Evolutionary conservation across 2,329 filamentous ascomycete genomes (phyloP), one percentile per base, ranked within the genome.

Genomic region (Fusarium solani-melongenae): DNA sequence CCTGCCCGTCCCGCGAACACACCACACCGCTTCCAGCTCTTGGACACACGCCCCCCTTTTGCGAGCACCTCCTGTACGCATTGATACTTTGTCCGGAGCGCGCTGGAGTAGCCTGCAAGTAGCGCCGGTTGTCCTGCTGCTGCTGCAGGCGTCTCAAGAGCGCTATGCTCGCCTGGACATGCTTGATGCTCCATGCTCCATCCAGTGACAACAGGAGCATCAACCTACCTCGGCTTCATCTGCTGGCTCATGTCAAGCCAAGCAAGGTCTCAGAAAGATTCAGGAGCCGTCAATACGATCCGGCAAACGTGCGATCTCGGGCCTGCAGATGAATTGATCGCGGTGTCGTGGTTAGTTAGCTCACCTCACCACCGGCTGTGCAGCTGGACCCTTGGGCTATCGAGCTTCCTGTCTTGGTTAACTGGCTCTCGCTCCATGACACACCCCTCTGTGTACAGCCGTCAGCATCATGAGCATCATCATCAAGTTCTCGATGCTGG

Each of bases 1-100:
- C 75, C 76, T 78, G 76, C 75, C 76, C 76, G 76, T 78, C 76
- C 76, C 76, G 76, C 72, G 66, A 70, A 71, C 76, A 75, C 73
- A 78, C 74, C 75, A 77, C 69, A 68, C 71, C 67, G 65, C 73
- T 72, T 70, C 69, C 22, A 67, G 65, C 46, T 33, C 59, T 36
- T 62, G 15, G 46, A 36, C 38, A 65, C 49, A 76, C 72, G 60
- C 76, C 66, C 72, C 71, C 61, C 62, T 63, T 22, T 53, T 51
- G 22, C 20, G 20, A 44, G 22, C 27, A 15, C 46, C 24, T 29
- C 24, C 44, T 29, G 29, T 46, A 46, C 61, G 44, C 20, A 36
- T 62, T 20, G 27, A 20, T 64, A 66, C 53, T 55, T 53, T 56
- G 38, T 41, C 55, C 39, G 56, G 46, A 49, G 61, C 57, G 49